A percentile compares a stretch with the other conserved stretches of the same genome.
These are phyloP conservation scores for Colletotrichum paranaense DNA, from an alignment of 2,329 filamentous ascomycete genomes.

Conservation along the genomic window DNA sequence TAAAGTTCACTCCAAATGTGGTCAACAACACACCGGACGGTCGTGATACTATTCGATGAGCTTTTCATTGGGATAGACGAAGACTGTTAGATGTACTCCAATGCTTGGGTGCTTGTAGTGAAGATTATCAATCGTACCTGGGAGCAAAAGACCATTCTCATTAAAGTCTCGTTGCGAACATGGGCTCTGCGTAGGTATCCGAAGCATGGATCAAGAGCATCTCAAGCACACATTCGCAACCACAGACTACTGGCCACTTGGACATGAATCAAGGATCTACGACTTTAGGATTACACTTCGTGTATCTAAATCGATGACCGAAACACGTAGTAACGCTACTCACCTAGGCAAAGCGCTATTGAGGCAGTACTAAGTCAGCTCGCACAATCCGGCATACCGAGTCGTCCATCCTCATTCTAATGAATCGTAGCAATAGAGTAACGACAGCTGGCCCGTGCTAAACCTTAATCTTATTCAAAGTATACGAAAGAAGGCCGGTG, in stretches of 20 bases:
- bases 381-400: neutral
- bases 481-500: neutral
- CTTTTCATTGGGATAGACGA: neutral
- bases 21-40: neutral
- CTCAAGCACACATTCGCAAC: neutral
- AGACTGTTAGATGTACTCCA: fast-evolving
- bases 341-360: neutral
- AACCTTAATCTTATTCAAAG: neutral
- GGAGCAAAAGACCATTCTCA: neutral
- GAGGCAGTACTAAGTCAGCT: neutral
- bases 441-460: neutral
- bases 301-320: neutral
- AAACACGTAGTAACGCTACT: neutral
- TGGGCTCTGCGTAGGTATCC: neutral
- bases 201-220: no score
- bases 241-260: neutral
- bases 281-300: neutral
- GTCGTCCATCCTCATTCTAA: neutral
- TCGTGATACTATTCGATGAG: neutral
- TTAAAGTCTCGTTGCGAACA: no score
- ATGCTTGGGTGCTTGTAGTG: neutral
- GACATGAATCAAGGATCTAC: neutral
- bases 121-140: no score
- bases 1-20: neutral
- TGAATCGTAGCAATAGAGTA: neutral